Base-by-base conservation (phyloP, 2,329 filamentous ascomycete species). In the Penicillium sp. region DNA sequence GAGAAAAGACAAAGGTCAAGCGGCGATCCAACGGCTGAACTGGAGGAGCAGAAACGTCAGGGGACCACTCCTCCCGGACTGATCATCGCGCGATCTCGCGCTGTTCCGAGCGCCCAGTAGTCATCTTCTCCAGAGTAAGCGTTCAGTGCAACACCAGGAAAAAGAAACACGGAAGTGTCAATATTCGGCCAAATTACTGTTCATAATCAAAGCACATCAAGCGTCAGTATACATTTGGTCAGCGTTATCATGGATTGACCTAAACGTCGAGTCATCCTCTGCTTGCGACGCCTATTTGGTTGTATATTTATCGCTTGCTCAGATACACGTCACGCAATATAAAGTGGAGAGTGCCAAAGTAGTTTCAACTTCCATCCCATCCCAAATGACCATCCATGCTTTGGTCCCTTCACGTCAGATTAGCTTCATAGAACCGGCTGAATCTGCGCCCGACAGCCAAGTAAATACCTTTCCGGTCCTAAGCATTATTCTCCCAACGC, bases 21-120 rank as follows among this genome's bases (percentile, higher is more conserved):
- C 23, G 53, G 47, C 53, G 53, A 56, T 56, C 53, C 45, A 56
- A 56, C 44, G 53, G 53, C 53, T 44, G 15, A 50, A 50, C 23
- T 30, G 44, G 35, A 29, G 15, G 44, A 56, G 53, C 53, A 56
- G 53, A 56, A 13, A 41, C 35, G 35, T 13, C 35, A 41, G 35
- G 17, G 35, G 35, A 41, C 35, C 35, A 11, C 35, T 41, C 5
- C 11, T 41, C 35, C 35, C 35, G 35, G 35, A 5, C 35, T 41
- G 35, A 41, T 41, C 35, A 41, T 41, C 35, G 53, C 35, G 53
- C 44, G 53, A 56, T 47, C 45, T 48, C 54, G 44, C 45, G 11
- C 26, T 35, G 26, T 49, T 56, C 55, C 55, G 55, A 57, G 47
- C 45, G 17, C 45, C 35, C 45, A 56, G 54, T 49, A 8, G 17